Conservation (phyloP, 306 rosid genomes). For the Rosa rugosa region DNA sequence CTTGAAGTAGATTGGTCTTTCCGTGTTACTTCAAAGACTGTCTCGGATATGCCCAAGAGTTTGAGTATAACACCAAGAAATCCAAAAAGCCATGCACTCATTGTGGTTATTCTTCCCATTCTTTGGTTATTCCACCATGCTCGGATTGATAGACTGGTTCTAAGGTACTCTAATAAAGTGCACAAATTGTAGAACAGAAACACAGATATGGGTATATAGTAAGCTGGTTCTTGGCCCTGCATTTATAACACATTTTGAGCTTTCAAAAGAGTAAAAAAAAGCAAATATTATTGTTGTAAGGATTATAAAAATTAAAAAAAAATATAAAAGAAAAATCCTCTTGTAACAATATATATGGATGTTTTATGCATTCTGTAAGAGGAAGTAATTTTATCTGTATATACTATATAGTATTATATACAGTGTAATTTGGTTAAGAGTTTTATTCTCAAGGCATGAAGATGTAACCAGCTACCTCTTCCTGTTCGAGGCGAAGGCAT, state of each 20-base stretch:
- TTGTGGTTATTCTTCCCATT: slow-evolving; percentile 46
- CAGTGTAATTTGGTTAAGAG: background rate
- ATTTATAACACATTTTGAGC: background rate
- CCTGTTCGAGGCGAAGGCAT: background rate
- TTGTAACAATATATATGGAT: background rate
- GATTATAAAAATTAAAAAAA: background rate
- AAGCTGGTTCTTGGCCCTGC: slow-evolving; percentile 39
- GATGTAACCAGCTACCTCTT: background rate
- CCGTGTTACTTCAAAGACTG: slow-evolving; percentile 52
- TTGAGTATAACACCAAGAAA: slow-evolving; percentile 36
- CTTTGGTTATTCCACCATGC: slow-evolving; percentile 79
- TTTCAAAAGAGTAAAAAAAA: background rate
- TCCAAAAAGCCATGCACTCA: slow-evolving; percentile 48
- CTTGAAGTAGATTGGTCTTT: slow-evolving; percentile 38
- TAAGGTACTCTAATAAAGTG: slow-evolving; percentile 34
- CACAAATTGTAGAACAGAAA: slow-evolving; percentile 23
- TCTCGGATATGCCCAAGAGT: slow-evolving; percentile 42
- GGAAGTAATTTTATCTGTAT: background rate
- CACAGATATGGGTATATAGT: slow-evolving; percentile 32
- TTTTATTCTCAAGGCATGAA: background rate
- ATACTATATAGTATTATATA: background rate
- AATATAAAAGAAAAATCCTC: too few relatives aligned
- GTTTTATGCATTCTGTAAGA: background rate
- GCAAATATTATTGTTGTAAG: background rate
- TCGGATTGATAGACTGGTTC: slow-evolving; percentile 38